Percentiles rank a stretch among this genome's conserved stretches.
These are phyloP conservation scores for Sisymbrium irio DNA, from an alignment of 345 rosid species.

Conservation along the genomic window DNA sequence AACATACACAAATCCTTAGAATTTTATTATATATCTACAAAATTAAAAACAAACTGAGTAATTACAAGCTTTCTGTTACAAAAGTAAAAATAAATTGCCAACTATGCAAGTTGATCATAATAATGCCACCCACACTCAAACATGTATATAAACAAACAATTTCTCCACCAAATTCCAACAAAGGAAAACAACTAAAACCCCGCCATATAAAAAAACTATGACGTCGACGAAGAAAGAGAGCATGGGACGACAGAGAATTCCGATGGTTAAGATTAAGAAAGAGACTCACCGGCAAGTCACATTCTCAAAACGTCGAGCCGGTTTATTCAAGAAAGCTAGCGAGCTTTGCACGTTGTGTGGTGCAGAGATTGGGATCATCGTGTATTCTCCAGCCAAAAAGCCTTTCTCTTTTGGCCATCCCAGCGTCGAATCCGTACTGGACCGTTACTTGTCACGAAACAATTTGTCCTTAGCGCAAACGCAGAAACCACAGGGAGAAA, in stretches of 20 bases:
- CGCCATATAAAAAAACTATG: neutral
- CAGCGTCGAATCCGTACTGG: slow-evolving; percentile 12
- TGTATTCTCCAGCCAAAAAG: slow-evolving; percentile 25
- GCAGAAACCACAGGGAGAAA: neutral
- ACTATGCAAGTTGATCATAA: neutral
- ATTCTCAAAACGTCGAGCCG: slow-evolving; percentile 21
- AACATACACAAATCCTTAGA: slow-evolving; percentile 14
- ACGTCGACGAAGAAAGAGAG: slow-evolving; percentile 26
- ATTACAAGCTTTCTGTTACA: neutral
- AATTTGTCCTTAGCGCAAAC: neutral
- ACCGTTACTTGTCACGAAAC: slow-evolving; percentile 1
- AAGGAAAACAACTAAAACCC: slow-evolving; percentile 4
- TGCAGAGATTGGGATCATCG: slow-evolving; percentile 23
- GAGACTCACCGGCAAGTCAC: slow-evolving; percentile 28
- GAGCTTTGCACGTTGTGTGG: slow-evolving; percentile 18
- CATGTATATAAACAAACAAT: neutral
- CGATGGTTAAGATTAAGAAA: slow-evolving; percentile 22
- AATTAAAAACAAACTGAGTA: neutral
- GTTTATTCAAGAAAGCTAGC: slow-evolving; percentile 30
- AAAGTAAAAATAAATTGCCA: neutral
- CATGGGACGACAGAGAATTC: slow-evolving; percentile 24
- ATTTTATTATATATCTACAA: neutral
- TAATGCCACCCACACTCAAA: neutral
- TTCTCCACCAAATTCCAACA: slow-evolving; percentile 6
- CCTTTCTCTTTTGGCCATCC: slow-evolving; percentile 32